Percentiles rank a stretch among this genome's conserved stretches.
Conservation (phyloP, 2,329 filamentous ascomycete genomes). For the Dendryphion nanum region DNA sequence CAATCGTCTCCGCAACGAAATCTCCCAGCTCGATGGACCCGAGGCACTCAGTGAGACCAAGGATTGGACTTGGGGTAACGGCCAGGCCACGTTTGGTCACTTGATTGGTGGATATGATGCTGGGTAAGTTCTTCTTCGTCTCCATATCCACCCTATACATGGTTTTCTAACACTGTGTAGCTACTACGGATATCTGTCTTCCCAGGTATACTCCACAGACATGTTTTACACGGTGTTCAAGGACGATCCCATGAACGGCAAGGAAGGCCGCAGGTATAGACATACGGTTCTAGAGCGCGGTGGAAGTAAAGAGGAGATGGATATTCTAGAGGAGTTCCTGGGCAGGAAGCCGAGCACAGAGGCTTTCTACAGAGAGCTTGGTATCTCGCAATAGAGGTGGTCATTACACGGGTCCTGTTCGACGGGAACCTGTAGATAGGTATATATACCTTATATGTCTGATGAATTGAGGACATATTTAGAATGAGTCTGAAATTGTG, state of each 20-base stretch:
- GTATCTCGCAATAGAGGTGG: slow-evolving; percentile 38
- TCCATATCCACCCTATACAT: background rate
- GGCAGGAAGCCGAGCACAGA: slow-evolving; percentile 74
- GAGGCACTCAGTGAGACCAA: slow-evolving; percentile 59
- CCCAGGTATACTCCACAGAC: slow-evolving; percentile 77
- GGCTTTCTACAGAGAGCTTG: slow-evolving; percentile 77
- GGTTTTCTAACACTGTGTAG: slow-evolving; percentile 10
- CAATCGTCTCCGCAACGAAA: slow-evolving; percentile 70
- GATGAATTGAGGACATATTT: too few relatives aligned
- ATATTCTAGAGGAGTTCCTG: slow-evolving; percentile 73
- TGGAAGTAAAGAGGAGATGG: slow-evolving; percentile 78
- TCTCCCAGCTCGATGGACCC: slow-evolving; percentile 71
- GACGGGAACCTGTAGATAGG: too few relatives aligned
- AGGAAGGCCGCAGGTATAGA: slow-evolving; percentile 72
- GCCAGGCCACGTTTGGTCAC: slow-evolving; percentile 78
- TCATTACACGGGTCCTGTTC: too few relatives aligned
- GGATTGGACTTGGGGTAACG: slow-evolving; percentile 66
- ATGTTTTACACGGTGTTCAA: slow-evolving; percentile 85
- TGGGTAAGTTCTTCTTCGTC: slow-evolving; percentile 43
- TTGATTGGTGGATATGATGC: slow-evolving; percentile 83
- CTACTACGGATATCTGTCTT: slow-evolving; percentile 68
- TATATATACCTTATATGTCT: too few relatives aligned
- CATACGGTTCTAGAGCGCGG: slow-evolving; percentile 77
- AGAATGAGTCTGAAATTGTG: too few relatives aligned
- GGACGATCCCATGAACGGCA: slow-evolving; percentile 72